Conservation (phyloP, 2,329 filamentous ascomycete genomes). For the Ophiocordyceps camponoti-leonardi region DNA sequence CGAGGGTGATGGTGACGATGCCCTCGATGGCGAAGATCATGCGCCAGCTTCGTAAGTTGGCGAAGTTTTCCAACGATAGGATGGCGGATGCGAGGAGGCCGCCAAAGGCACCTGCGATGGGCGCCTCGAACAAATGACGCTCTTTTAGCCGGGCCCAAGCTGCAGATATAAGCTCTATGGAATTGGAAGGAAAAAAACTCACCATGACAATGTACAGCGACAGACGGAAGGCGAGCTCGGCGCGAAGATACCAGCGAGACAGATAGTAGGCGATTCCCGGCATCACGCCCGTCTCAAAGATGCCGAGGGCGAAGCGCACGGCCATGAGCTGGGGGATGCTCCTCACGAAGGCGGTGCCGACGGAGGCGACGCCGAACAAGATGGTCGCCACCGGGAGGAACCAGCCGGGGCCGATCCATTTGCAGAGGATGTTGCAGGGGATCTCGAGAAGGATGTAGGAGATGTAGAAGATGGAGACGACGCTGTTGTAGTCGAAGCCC, state of each 20-base stretch:
- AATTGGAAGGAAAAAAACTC: no score
- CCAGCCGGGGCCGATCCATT: constrained; percentile 55
- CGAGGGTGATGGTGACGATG: constrained; percentile 35
- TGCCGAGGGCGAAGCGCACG: constrained; percentile 49
- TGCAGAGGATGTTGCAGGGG: constrained; percentile 50
- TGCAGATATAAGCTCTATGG: no score
- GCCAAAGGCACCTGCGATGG: constrained; percentile 54
- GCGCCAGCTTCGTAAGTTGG: constrained; percentile 38
- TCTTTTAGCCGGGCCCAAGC: no score
- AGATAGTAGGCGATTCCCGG: constrained; percentile 62
- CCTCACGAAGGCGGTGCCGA: constrained; percentile 49
- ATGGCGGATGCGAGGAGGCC: constrained; percentile 50
- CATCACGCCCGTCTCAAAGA: constrained; percentile 59
- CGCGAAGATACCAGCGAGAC: constrained; percentile 53
- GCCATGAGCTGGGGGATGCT: constrained; percentile 32
- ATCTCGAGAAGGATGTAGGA: constrained; percentile 60
- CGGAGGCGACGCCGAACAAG: constrained; percentile 43
- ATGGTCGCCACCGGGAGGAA: constrained; percentile 47
- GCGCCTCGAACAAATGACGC: no score
- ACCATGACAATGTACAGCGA: constrained; percentile 51
- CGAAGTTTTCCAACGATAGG: constrained; percentile 40
- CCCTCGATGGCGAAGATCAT: constrained; percentile 60
- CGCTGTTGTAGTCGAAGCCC: constrained; percentile 50
- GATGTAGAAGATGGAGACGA: constrained; percentile 55
- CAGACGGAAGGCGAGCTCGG: constrained; percentile 49